These are phyloP conservation scores for Apostasia ramifera DNA, from an alignment of 106 monocot genomes.

Conservation along the genomic window DNA sequence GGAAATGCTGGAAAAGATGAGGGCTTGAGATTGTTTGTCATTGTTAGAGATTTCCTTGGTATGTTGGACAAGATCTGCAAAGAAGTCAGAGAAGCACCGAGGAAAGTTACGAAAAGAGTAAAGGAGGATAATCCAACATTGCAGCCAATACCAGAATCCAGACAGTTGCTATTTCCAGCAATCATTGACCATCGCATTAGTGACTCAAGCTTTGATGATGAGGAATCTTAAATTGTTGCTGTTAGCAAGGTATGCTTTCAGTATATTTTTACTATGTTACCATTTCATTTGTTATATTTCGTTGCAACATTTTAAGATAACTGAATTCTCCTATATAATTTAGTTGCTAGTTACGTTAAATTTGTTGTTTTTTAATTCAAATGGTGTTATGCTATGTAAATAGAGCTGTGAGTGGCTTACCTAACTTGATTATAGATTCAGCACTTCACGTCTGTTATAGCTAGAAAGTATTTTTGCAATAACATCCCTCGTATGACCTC, in stretches of 20 bases:
- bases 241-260: not conserved
- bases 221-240: conserved; percentile 5
- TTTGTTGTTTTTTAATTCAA: too few species aligned
- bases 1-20: conserved; percentile 62
- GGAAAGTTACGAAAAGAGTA: conserved; percentile 3
- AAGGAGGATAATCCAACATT: conserved; percentile 11
- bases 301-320: too few species aligned
- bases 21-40: conserved; percentile 41
- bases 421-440: too few species aligned
- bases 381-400: too few species aligned
- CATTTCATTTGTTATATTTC: too few species aligned
- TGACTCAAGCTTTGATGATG: conserved; percentile 41
- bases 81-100: conserved; percentile 24
- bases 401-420: too few species aligned
- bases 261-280: not conserved
- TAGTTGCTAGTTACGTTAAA: too few species aligned
- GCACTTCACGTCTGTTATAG: too few species aligned
- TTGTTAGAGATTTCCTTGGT: conserved; percentile 40
- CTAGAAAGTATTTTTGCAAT: too few species aligned
- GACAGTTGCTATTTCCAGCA: conserved; percentile 37
- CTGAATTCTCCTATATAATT: too few species aligned
- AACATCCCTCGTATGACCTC: too few species aligned
- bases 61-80: conserved; percentile 43
- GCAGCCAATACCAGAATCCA: conserved; percentile 2
- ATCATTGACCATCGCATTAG: conserved; percentile 28